Evolutionary conservation across 345 rosid genomes (phyloP), one percentile per base, ranked within the genome.

Genomic region (Angophora floribunda): DNA sequence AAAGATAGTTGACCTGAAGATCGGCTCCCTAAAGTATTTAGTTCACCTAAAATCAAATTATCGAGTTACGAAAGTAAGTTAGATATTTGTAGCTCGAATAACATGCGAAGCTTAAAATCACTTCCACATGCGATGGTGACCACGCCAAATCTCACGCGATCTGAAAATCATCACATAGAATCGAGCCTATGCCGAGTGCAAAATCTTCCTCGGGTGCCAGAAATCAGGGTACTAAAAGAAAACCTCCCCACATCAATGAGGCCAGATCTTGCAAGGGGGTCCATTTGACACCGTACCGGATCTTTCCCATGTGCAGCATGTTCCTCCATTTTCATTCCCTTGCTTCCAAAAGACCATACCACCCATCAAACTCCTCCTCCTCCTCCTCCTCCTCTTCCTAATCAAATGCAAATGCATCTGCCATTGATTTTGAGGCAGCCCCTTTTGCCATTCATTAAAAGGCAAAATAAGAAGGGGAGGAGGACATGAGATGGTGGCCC

Each of bases 231-330:
- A 65, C 10, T 30, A 30, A 65, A 36, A 65, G 21, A 15, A 65
- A 17, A 55, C 22, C 28, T 28, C 7, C 30, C 30, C 28, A n/a
- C 70, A 63, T 63, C 75, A n/a, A 63, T 63, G 36, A n/a, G 75
- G 75, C 8, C 45, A 11, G n/a, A 88, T 70, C 50, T 55, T 5
- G 13, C 26, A 1, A 61, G 51, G 82, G 89, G 85, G 45, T 79
- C 89, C 55, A 41, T 70, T 63, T 44, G 84, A 45, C 30, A 78
- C 53, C 28, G 59, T 13, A 75, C 87, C 53, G 45, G 80, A 85
- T 87, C 89, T 65, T 78, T 36, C 88, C 92, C 94, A 91, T 88
- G 93, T 92, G 93, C 90, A 50, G 47, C 51, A 32, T 87, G 86
- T 88, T 88, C 41, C 65, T 9, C 7, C 50, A 53, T 75, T 78